phyloP scores from a whole-genome alignment of 495 filamentous ascomycete genomes.

The Penicillium samsonianum region DNA sequence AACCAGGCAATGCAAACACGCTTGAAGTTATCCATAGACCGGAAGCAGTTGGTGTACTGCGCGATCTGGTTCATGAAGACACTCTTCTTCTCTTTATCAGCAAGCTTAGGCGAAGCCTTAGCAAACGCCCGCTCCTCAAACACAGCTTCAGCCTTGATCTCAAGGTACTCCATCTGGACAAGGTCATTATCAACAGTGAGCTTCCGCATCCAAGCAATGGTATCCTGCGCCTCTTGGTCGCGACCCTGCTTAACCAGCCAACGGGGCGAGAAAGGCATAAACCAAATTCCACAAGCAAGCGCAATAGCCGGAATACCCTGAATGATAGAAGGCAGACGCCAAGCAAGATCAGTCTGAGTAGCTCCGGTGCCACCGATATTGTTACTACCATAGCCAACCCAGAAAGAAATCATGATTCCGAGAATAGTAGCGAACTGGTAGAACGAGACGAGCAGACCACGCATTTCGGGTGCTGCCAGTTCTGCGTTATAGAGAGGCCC shows the following conservation, averaged over 20 bases:
- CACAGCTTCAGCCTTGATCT: constrained; percentile 44
- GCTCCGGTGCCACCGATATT: constrained; percentile 42
- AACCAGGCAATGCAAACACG: constrained; percentile 41
- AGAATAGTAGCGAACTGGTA: constrained; percentile 86
- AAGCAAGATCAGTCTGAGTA: constrained; percentile 42
- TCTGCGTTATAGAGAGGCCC: constrained; percentile 74
- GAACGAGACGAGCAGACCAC: constrained; percentile 70
- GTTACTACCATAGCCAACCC: constrained; percentile 64
- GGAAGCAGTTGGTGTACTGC: constrained; percentile 39
- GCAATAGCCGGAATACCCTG: constrained; percentile 47
- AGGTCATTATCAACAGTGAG: constrained; percentile 36
- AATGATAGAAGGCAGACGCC: constrained; percentile 52
- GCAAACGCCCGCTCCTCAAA: constrained; percentile 45
- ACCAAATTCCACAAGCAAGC: constrained; percentile 48
- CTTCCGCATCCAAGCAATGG: constrained; percentile 50
- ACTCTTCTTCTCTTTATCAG: constrained; percentile 30
- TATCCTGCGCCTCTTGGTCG: constrained; percentile 51
- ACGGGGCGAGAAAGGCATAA: constrained; percentile 48
- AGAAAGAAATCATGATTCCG: constrained; percentile 70
- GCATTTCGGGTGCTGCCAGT: constrained; percentile 72
- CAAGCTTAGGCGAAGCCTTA: constrained; percentile 39
- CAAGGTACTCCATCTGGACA: constrained; percentile 47
- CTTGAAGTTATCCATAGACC: constrained; percentile 44
- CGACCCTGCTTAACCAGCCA: constrained; percentile 52
- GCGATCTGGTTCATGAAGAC: constrained; percentile 39